Evolutionary conservation across 2,329 filamentous ascomycete species (phyloP), one percentile per base, ranked within the genome.

Genomic region (Trichoderma breve): DNA sequence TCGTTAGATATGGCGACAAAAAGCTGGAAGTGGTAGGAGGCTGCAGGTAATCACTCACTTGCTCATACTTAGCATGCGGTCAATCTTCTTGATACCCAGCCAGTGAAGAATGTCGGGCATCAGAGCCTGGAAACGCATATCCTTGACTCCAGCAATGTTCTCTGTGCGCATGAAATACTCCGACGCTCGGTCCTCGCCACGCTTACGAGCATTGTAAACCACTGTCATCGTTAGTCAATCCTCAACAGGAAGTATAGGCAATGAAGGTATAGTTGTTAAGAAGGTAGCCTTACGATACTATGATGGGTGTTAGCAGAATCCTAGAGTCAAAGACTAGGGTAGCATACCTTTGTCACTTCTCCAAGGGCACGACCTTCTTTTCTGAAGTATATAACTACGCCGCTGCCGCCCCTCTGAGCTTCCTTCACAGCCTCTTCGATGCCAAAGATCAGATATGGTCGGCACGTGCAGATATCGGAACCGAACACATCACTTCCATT

Each of bases 71-170:
- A 98, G 85, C 96, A 98, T 99, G 73, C 95, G 89, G 81, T 99
- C 96, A 79, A 99, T 98, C 87, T 98, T 98, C 80, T 93, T 96
- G 80, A 99, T 98, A 74, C 96, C 96, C 34, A 99, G 89, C 96
- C 96, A 98, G 83, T 98, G 96, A 69, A 98, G 87, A 75, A 98
- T 97, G 81, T 97, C 94, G 39, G 96, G 95, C 96, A 98, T 98
- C 70, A 99, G 86, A 32, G 95, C 95, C 85, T 98, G 96, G 87
- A 98, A 98, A 51, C 96, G 91, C 95, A 98, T 98, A 77, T 90
- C 92, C 82, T 97, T 97, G 75, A 98, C 95, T 73, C 96, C 96
- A 9, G 96, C 96, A 80, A 99, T 97, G 80, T 98, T 97, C 83
- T 98, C 95, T n/a, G 95, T 98, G 71, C 96, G 88, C 83, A 95